Evolutionary conservation across 1,139 yeast species (phyloP).

Genomic region (Suhomyces bolitotheri): DNA sequence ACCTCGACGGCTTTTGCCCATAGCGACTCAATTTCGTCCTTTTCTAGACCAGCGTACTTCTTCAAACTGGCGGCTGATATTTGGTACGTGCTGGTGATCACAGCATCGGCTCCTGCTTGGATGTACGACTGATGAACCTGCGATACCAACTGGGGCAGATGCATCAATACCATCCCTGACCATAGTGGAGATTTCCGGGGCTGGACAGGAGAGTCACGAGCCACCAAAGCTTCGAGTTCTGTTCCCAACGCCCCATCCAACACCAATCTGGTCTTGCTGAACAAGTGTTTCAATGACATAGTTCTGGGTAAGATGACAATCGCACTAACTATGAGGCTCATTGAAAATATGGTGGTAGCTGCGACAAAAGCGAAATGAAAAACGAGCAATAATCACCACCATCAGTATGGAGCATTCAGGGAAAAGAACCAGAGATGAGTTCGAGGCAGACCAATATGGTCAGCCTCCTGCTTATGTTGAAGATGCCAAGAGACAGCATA

Average conservation of each 20-base stretch:
- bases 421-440: constrained; percentile 45
- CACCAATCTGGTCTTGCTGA: constrained; percentile 9
- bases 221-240: constrained; percentile 18
- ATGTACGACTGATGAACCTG: constrained; percentile 54
- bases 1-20: constrained; percentile 37
- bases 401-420: constrained; percentile 24
- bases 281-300: constrained; percentile 1
- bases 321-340: too few species aligned
- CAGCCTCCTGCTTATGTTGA: constrained; percentile 17
- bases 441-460: constrained; percentile 23
- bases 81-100: constrained; percentile 66
- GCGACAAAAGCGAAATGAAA: too few species aligned
- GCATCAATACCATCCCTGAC: constrained; percentile 58
- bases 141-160: constrained; percentile 47
- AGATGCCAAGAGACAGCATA: constrained; percentile 37
- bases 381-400: not conserved
- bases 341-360: too few species aligned
- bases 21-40: constrained; percentile 25
- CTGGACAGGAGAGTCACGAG: constrained; percentile 17
- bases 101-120: constrained; percentile 52
- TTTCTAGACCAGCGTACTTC: constrained; percentile 29
- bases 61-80: constrained; percentile 45
- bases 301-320: too few species aligned
- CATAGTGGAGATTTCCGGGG: constrained; percentile 47
- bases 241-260: constrained; percentile 23